Conservation (phyloP, 768 basidiomycete species). For the Pleurotus giganteus region DNA sequence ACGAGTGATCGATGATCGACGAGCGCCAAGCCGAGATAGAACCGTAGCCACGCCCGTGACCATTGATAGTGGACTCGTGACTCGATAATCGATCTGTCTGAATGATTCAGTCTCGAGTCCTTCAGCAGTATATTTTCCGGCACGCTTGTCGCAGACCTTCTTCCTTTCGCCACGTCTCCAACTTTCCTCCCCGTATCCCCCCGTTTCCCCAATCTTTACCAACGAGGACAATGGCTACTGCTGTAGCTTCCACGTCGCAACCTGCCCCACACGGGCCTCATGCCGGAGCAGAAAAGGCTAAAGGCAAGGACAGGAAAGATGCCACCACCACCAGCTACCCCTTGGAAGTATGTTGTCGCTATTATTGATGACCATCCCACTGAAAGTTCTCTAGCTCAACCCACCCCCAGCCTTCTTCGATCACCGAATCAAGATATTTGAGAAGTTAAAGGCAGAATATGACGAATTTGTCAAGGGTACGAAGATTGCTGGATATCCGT, state of each 20-base stretch:
- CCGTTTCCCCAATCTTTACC: slow-evolving; percentile 21
- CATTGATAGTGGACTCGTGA: slow-evolving; percentile 8
- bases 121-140: slow-evolving; percentile 25
- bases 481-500: slow-evolving; percentile 8
- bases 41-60: slow-evolving; percentile 15
- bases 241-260: slow-evolving; percentile 53
- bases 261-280: slow-evolving; percentile 46
- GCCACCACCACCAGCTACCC: slow-evolving; percentile 46
- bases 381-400: slow-evolving; percentile 51
- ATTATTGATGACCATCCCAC: slow-evolving; percentile 9
- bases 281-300: slow-evolving; percentile 25
- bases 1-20: no score
- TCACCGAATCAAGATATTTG: slow-evolving; percentile 87
- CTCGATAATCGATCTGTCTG: slow-evolving; percentile 9
- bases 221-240: slow-evolving; percentile 48
- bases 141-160: slow-evolving; percentile 31
- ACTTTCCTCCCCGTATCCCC: slow-evolving; percentile 11
- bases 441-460: slow-evolving; percentile 80
- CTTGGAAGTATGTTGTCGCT: slow-evolving; percentile 50
- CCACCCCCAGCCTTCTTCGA: slow-evolving; percentile 87
- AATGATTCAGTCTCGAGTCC: slow-evolving; percentile 7
- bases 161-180: slow-evolving; percentile 27
- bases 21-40: no score
- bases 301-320: slow-evolving; percentile 45
- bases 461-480: slow-evolving; percentile 77